A percentile compares a stretch with the other conserved stretches of the same genome.
Evolutionary conservation across 805 yeast genomes (phyloP).

Genomic region (Candida ulmi): DNA sequence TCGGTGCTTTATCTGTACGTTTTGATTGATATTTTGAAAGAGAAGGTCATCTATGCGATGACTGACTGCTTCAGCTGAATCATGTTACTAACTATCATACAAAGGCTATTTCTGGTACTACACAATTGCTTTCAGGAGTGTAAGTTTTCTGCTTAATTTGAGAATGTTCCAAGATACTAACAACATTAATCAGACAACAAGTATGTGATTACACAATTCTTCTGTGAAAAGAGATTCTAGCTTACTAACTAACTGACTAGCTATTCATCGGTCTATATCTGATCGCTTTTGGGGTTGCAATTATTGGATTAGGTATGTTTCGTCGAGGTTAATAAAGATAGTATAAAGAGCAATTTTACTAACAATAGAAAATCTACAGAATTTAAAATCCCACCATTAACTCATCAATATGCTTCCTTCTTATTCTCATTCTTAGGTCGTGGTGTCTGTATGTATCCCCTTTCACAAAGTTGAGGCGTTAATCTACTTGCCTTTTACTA

Average conservation of each 20-base stretch:
- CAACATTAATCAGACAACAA: constrained; percentile 26
- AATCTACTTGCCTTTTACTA: no score
- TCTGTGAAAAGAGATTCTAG: no score
- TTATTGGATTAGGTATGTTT: constrained; percentile 43
- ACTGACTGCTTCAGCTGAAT: no score
- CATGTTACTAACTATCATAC: background rate
- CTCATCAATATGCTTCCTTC: constrained; percentile 59
- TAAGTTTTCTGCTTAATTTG: constrained; percentile 25
- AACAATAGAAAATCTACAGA: constrained; percentile 18
- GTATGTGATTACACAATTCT: constrained; percentile 16
- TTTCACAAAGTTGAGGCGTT: no score
- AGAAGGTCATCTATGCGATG: no score
- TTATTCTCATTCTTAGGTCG: constrained; percentile 66
- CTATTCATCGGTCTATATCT: constrained; percentile 58
- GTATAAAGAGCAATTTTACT: no score
- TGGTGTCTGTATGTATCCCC: constrained; percentile 47
- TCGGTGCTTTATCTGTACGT: constrained; percentile 47
- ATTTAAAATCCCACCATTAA: constrained; percentile 45
- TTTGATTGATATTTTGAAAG: background rate
- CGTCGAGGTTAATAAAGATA: background rate
- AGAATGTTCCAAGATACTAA: no score
- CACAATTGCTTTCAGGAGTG: constrained; percentile 32
- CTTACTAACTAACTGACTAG: constrained; percentile 17
- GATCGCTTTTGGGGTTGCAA: constrained; percentile 45
- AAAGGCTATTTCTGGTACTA: constrained; percentile 19